Evolutionary conservation across 106 monocot genomes (phyloP).

Genomic region (Amphibolis antarctica): DNA sequence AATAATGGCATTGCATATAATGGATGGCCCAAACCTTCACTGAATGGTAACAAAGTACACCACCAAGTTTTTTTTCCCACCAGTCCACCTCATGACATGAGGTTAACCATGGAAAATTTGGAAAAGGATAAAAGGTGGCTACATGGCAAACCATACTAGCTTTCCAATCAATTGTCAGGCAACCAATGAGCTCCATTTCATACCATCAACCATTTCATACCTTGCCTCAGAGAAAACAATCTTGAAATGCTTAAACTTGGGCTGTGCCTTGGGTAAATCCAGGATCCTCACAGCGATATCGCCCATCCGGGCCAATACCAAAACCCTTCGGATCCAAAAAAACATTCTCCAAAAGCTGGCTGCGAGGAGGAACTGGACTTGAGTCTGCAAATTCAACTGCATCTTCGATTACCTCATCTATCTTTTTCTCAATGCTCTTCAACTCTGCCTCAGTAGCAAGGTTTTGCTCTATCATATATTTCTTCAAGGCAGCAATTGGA

Average conservation of each 20-base stretch:
- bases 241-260: slow-evolving; percentile 47
- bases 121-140: too few relatives aligned
- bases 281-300: slow-evolving; percentile 94
- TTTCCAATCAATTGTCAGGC: too few relatives aligned
- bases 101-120: too few relatives aligned
- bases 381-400: slow-evolving; percentile 89
- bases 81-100: too few relatives aligned
- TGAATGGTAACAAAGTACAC: too few relatives aligned
- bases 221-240: neutral
- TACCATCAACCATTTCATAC: too few relatives aligned
- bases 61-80: too few relatives aligned
- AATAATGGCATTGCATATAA: too few relatives aligned
- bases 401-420: slow-evolving; percentile 70
- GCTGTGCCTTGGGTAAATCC: slow-evolving; percentile 83
- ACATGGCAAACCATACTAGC: too few relatives aligned
- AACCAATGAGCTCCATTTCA: too few relatives aligned
- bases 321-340: slow-evolving; percentile 95
- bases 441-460: slow-evolving; percentile 71
- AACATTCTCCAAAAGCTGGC: slow-evolving; percentile 89
- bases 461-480: slow-evolving; percentile 52
- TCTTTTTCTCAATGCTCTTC: slow-evolving; percentile 75
- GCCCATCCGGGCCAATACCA: slow-evolving; percentile 91
- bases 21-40: too few relatives aligned
- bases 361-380: slow-evolving; percentile 72
- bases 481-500: slow-evolving; percentile 69